These are phyloP conservation scores for Canariomyces notabilis DNA, from an alignment of 2,329 filamentous ascomycete species.

Conservation along the genomic window DNA sequence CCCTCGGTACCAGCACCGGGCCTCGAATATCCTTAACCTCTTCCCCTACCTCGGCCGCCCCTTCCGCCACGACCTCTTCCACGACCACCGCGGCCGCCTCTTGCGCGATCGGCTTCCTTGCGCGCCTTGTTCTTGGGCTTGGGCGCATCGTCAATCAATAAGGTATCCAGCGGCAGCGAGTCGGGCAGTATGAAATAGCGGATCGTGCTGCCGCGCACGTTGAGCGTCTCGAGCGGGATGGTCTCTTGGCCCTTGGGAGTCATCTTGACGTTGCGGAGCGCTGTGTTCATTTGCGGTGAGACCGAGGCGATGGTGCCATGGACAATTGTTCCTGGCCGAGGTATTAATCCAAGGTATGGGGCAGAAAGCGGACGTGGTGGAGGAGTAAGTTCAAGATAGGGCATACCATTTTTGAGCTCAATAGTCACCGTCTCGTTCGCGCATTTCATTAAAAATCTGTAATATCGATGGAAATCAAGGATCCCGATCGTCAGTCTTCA, in stretches of 20 bases:
- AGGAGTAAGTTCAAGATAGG: slow-evolving; percentile 8
- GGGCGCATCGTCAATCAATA: slow-evolving; percentile 91
- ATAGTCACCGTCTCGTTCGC: slow-evolving; percentile 97
- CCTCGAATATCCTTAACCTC: slow-evolving; percentile 10
- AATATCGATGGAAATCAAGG: slow-evolving; percentile 18
- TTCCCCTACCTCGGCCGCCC: slow-evolving; percentile 36
- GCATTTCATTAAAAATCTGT: slow-evolving; percentile 98
- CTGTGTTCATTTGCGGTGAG: slow-evolving; percentile 97
- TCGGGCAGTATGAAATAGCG: slow-evolving; percentile 79
- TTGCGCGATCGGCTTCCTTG: slow-evolving; percentile 71
- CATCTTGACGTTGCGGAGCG: slow-evolving; percentile 94
- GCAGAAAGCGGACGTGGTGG: not conserved
- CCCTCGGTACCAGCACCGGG: not conserved
- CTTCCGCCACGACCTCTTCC: slow-evolving; percentile 52
- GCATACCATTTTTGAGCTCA: slow-evolving; percentile 91
- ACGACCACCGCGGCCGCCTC: slow-evolving; percentile 47
- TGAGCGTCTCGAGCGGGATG: slow-evolving; percentile 88
- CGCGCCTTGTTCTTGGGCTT: slow-evolving; percentile 99
- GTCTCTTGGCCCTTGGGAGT: slow-evolving; percentile 83
- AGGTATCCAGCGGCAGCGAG: slow-evolving; percentile 87
- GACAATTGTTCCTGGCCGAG: slow-evolving; percentile 68
- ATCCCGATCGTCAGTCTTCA: slow-evolving; percentile 27
- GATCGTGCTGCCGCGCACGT: slow-evolving; percentile 92
- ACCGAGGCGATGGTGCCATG: slow-evolving; percentile 96
- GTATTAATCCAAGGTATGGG: not conserved